A percentile compares a stretch with the other conserved stretches of the same genome.
Conservation (phyloP, 768 basidiomycete species). For the Leccinum uliginosum region DNA sequence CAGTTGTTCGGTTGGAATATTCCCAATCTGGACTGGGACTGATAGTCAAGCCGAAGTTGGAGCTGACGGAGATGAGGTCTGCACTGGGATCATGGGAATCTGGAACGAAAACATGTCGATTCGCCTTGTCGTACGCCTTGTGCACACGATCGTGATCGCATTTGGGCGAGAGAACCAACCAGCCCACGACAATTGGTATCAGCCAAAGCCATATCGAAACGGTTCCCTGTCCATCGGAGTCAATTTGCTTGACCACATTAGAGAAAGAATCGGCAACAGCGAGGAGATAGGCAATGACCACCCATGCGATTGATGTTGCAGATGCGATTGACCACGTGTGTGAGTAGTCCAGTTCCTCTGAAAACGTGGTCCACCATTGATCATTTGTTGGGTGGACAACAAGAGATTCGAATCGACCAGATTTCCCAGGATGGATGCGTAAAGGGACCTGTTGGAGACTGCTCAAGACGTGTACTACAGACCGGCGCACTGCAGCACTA, state of each 20-base stretch:
- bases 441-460: conserved; percentile 42
- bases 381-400: conserved; percentile 40
- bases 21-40: conserved; percentile 3
- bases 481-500: neutral
- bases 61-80: neutral
- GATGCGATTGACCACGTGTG: conserved; percentile 40
- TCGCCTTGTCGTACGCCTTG: conserved; percentile 12
- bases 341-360: conserved; percentile 32
- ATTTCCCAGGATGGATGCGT: conserved; percentile 23
- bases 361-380: conserved; percentile 37
- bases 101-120: neutral
- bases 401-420: conserved; percentile 35
- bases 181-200: conserved; percentile 37
- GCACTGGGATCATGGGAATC: neutral
- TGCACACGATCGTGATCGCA: conserved; percentile 32
- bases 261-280: conserved; percentile 15
- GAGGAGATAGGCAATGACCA: conserved; percentile 37
- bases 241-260: conserved; percentile 15
- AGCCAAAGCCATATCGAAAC: conserved; percentile 44
- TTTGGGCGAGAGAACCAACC: conserved; percentile 39
- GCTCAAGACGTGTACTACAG: conserved; percentile 33
- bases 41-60: conserved; percentile 19
- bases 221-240: conserved; percentile 34
- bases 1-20: neutral
- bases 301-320: conserved; percentile 39